A percentile compares a stretch with the other conserved stretches of the same genome.
phyloP scores from a whole-genome alignment of 2,329 filamentous ascomycete species.

The Neurospora sp. region DNA sequence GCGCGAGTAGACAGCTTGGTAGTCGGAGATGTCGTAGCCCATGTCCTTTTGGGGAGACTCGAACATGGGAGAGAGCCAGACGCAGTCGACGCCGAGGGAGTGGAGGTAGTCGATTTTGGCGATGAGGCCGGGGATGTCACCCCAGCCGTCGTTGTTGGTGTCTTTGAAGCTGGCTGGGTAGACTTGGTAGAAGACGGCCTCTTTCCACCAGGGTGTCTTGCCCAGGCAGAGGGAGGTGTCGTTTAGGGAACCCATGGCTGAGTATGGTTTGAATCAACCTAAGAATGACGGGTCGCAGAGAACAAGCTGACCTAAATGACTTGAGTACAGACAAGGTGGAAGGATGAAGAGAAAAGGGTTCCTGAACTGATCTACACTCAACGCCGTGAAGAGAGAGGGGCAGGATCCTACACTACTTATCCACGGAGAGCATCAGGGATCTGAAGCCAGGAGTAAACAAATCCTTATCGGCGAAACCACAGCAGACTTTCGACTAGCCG shows the following conservation, averaged over 20 bases:
- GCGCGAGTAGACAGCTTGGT: conserved; percentile 38
- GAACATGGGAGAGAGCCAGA: conserved; percentile 47
- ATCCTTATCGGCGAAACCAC: not conserved
- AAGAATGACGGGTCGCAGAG: not conserved
- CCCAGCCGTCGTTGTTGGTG: conserved; percentile 51
- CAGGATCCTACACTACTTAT: not conserved
- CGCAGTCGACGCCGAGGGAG: conserved; percentile 50
- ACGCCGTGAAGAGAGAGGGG: not conserved
- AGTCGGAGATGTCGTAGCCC: conserved; percentile 60
- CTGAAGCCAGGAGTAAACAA: not conserved
- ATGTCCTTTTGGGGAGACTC: conserved; percentile 44
- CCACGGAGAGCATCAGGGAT: not conserved
- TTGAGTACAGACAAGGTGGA: not conserved
- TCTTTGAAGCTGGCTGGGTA: conserved; percentile 52
- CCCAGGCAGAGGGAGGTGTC: conserved; percentile 1
- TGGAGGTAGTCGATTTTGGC: conserved; percentile 55
- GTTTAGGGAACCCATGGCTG: not conserved
- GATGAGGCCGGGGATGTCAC: conserved; percentile 55
- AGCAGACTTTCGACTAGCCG: not conserved
- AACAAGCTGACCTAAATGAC: not conserved
- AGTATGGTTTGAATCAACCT: not conserved
- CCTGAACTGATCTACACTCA: not conserved
- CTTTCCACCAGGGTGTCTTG: conserved; percentile 16
- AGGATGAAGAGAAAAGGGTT: not conserved
- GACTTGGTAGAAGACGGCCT: conserved; percentile 30